Conservation (phyloP, 495 filamentous ascomycete genomes). For the Trichoderma gamsii region DNA sequence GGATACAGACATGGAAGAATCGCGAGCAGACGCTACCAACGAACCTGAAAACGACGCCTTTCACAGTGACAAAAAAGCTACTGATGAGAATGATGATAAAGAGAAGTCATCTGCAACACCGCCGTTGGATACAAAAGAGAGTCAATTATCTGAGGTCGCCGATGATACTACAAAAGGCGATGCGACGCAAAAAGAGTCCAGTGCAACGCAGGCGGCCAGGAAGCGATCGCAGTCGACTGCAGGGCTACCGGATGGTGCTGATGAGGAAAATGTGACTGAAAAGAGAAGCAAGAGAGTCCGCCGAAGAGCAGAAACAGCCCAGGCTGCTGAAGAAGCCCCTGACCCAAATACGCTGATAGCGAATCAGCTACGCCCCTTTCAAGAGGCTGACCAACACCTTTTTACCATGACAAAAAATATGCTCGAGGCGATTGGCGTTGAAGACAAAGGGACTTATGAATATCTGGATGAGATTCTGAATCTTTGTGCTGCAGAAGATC, state of each 20-base stretch:
- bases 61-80: not conserved
- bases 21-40: conserved; percentile 18
- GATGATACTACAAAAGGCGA: conserved; percentile 14
- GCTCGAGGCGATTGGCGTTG: conserved; percentile 60
- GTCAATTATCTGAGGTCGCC: conserved; percentile 11
- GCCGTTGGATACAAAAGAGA: not conserved
- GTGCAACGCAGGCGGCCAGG: conserved; percentile 1
- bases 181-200: not conserved
- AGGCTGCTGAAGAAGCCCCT: conserved; percentile 62
- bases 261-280: conserved; percentile 56
- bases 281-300: conserved; percentile 79
- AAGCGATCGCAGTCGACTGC: conserved; percentile 57
- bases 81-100: not conserved
- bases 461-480: conserved; percentile 50
- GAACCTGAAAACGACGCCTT: not conserved
- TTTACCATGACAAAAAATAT: conserved; percentile 63
- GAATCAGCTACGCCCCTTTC: conserved; percentile 60
- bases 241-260: conserved; percentile 47
- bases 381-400: conserved; percentile 67
- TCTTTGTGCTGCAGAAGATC: conserved; percentile 39
- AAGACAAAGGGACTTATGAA: conserved; percentile 43
- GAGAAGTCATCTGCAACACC: not conserved
- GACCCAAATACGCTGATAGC: conserved; percentile 67
- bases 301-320: conserved; percentile 58
- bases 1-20: conserved; percentile 22